These are phyloP conservation scores for Tinospora cordifolia DNA, from an alignment of 164 flowering plant genomes.

Conservation along the genomic window DNA sequence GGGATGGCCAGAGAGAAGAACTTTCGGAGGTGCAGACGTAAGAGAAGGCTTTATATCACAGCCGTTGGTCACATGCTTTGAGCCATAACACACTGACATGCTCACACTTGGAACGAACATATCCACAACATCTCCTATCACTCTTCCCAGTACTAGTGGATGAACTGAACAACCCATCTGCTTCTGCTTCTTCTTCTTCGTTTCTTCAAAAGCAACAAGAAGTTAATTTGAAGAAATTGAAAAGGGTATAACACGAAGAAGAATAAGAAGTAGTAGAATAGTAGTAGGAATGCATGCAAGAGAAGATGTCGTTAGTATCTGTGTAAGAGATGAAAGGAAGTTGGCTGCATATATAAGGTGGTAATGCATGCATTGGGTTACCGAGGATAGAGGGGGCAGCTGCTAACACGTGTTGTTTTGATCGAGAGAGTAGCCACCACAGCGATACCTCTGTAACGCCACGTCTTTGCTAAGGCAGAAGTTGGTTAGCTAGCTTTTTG, in stretches of 20 bases:
- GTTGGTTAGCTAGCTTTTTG: background rate
- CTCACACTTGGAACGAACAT: conserved; percentile 52
- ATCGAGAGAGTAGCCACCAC: conserved; percentile 2
- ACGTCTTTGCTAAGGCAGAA: background rate
- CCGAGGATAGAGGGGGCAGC: background rate
- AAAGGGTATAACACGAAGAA: background rate
- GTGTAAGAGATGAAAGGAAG: background rate
- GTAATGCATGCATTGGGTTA: background rate
- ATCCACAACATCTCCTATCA: conserved; percentile 78
- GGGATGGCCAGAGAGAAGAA: conserved; percentile 40
- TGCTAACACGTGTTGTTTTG: background rate
- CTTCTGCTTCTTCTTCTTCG: too few species aligned
- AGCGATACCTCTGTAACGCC: background rate
- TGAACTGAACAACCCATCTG: conserved; percentile 44
- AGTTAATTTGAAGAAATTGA: background rate
- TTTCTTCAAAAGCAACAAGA: too few species aligned
- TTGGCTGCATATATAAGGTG: background rate
- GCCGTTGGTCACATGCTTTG: conserved; percentile 67
- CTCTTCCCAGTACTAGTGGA: conserved; percentile 54
- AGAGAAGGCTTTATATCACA: conserved; percentile 63
- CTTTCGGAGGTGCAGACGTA: conserved; percentile 39
- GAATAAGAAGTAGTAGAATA: background rate
- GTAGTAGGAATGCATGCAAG: background rate
- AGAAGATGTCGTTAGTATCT: background rate
- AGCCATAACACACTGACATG: conserved; percentile 47